Evolutionary conservation across 306 rosid species (phyloP).

Genomic region (Ormosia semicastrata): DNA sequence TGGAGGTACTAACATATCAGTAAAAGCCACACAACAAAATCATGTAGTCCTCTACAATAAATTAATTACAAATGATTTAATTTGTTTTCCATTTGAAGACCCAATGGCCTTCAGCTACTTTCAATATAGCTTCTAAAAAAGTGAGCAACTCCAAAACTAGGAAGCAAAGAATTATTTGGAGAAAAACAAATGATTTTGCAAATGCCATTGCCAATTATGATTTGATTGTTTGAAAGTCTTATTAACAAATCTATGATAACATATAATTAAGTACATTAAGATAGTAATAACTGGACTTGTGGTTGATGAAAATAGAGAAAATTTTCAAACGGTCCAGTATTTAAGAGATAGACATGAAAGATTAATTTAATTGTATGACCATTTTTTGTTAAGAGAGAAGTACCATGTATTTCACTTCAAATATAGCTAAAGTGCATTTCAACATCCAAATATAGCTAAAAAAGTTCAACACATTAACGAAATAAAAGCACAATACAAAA

Average conservation of each 20-base stretch:
- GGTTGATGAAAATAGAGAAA: neutral
- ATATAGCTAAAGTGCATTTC: neutral
- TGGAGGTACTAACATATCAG: neutral
- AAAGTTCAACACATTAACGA: neutral
- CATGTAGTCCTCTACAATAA: neutral
- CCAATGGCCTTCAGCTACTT: constrained; percentile 3
- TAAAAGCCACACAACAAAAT: neutral
- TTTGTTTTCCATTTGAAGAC: constrained; percentile 19
- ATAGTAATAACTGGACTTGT: neutral
- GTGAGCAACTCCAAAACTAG: neutral
- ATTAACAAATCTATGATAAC: neutral
- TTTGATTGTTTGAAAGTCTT: constrained; percentile 3
- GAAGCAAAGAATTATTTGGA: too few species aligned
- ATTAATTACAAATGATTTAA: constrained; percentile 1
- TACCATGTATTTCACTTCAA: neutral
- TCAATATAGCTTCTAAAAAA: neutral
- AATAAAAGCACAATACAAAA: too few species aligned
- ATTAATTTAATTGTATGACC: neutral
- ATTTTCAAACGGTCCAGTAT: neutral
- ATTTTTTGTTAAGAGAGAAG: neutral
- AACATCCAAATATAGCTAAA: neutral
- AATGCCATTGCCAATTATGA: constrained; percentile 11
- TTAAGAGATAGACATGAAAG: neutral
- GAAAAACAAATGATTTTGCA: neutral
- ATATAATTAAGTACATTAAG: neutral